Percentiles rank a stretch among this genome's conserved stretches.
phyloP scores from a whole-genome alignment of 2,329 filamentous ascomycete genomes.

The Colletotrichum trifolii region DNA sequence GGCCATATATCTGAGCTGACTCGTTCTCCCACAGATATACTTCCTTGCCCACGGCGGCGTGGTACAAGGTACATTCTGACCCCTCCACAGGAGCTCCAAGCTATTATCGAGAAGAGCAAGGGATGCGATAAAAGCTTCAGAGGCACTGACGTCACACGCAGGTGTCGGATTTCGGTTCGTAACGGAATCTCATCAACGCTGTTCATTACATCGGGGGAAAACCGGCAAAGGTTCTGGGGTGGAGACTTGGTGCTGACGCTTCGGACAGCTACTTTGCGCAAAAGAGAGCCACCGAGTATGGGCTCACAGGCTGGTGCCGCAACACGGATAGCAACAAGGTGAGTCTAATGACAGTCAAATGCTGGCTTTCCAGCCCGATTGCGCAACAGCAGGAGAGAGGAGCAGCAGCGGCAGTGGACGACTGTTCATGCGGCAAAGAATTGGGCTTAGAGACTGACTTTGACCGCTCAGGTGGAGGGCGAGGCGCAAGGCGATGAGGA shows the following conservation, averaged over 20 bases:
- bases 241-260: neutral
- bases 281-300: conserved; percentile 60
- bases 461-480: conserved; percentile 77
- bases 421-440: neutral
- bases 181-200: neutral
- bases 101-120: conserved; percentile 30
- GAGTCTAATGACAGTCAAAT: conserved; percentile 16
- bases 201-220: neutral
- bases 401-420: neutral
- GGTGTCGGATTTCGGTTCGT: conserved; percentile 67
- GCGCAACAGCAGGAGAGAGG: too few relatives aligned
- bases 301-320: conserved; percentile 70
- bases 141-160: conserved; percentile 47
- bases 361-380: neutral
- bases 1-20: neutral
- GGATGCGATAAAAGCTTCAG: conserved; percentile 11
- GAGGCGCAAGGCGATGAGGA: conserved; percentile 83
- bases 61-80: conserved; percentile 73
- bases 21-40: conserved; percentile 58
- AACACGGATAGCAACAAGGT: conserved; percentile 69
- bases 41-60: conserved; percentile 72
- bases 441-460: conserved; percentile 25
- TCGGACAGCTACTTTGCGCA: conserved; percentile 63
- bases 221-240: neutral
- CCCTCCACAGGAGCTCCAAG: conserved; percentile 50